Evolutionary conservation across 139 green algal species (phyloP).

Genomic region (Diplosphaera chodatii): DNA sequence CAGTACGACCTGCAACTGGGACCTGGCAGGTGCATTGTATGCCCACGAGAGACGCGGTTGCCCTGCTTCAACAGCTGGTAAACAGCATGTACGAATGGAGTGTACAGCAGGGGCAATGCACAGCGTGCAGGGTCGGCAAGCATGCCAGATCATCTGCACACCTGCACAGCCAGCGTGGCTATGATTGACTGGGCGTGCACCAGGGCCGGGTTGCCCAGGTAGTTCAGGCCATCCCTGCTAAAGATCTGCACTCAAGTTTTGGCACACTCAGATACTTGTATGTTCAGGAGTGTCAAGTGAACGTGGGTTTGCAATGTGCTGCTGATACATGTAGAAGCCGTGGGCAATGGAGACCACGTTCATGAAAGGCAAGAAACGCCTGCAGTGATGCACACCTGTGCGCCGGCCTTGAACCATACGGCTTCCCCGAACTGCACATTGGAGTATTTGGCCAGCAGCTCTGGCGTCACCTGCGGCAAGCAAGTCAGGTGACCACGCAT

Average conservation of each 20-base stretch:
- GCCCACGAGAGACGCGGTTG: no score
- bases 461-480: slow-evolving; percentile 10
- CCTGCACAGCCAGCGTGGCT: slow-evolving; percentile 56
- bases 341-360: no score
- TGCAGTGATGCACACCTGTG: slow-evolving; percentile 58
- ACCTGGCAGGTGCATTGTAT: no score
- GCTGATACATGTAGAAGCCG: no score
- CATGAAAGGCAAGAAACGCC: no score
- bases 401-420: slow-evolving; percentile 88
- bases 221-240: slow-evolving; percentile 64
- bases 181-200: slow-evolving; percentile 83
- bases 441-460: slow-evolving; percentile 55
- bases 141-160: slow-evolving; percentile 11
- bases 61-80: no score
- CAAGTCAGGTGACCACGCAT: neutral
- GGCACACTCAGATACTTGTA: slow-evolving; percentile 25
- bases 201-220: slow-evolving; percentile 69
- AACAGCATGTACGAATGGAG: no score
- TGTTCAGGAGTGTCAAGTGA: neutral
- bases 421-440: slow-evolving; percentile 51
- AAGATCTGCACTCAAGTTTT: slow-evolving; percentile 79
- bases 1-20: slow-evolving; percentile 58
- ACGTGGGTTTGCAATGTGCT: neutral
- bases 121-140: neutral
- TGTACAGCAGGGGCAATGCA: neutral